Conservation (phyloP, 805 yeast genomes). For the Jamesozyma gamospora region DNA sequence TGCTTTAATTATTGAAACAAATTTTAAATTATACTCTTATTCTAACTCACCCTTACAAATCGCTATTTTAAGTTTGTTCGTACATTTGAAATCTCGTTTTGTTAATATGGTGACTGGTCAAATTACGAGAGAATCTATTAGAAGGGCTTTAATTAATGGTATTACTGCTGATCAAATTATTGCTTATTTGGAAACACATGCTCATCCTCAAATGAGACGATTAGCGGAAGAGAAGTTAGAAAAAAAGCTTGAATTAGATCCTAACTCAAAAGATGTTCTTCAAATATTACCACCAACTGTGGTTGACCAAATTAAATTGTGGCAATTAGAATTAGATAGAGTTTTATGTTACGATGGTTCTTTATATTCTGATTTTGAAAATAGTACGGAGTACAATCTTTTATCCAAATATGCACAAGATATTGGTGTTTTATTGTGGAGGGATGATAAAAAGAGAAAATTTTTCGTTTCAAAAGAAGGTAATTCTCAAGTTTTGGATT, state of each 20-base stretch:
- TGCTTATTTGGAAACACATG: conserved; percentile 79
- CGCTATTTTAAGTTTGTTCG: conserved; percentile 82
- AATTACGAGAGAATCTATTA: conserved; percentile 82
- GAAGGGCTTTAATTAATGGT: conserved; percentile 76
- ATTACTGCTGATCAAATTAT: conserved; percentile 93
- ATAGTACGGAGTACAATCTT: conserved; percentile 62
- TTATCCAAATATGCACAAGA: conserved; percentile 75
- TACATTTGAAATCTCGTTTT: conserved; percentile 74
- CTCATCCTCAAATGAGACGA: conserved; percentile 83
- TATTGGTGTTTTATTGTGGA: conserved; percentile 87
- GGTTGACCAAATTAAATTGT: conserved; percentile 87
- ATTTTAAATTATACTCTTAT: conserved; percentile 85
- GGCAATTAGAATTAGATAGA: conserved; percentile 95
- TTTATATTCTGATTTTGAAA: conserved; percentile 75
- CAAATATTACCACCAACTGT: conserved; percentile 87
- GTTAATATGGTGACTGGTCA: conserved; percentile 90
- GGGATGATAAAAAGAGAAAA: conserved; percentile 52
- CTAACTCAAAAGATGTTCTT: conserved; percentile 39
- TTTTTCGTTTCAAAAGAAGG: conserved; percentile 88
- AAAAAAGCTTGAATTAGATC: conserved; percentile 53
- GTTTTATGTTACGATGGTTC: conserved; percentile 81
- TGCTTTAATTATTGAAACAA: conserved; percentile 82
- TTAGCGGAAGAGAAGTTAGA: conserved; percentile 59
- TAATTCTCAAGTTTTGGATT: conserved; percentile 81
- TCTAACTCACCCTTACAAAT: conserved; percentile 91